Base-by-base conservation (phyloP, 805 yeast genomes). In the Kurtzmaniella cleridarum region DNA sequence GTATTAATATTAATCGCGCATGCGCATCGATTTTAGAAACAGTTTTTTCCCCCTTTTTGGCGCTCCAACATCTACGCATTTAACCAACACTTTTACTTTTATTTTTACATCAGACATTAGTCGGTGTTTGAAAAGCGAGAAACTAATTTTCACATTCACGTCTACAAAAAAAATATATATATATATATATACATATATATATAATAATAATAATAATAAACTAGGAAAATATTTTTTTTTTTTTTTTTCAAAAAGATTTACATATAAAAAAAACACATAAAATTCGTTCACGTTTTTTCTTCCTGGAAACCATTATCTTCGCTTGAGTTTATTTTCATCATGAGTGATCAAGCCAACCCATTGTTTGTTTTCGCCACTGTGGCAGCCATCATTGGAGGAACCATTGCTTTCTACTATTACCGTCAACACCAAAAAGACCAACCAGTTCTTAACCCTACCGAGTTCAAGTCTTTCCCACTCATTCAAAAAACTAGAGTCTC, bases 391-490 rank as follows among this genome's bases (percentile, higher is more conserved):
- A 66, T 68, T 39, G 43, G 58, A 3, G 45, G 64, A 18, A 55
- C 59, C 32, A 59, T 67, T 28, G 60, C 55, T 14, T 48, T 53
- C 36, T 69, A 68, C 53, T 60, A 50, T 33, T 42, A 59, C 41
- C 60, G 62, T 42, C 59, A 64, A 42, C 48, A 53, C 40, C 59
- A 60, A 40, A 64, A 63, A 45, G 58, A 62, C 13, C 57, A 69
- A 41, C 72, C 76, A 24, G 84, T 81, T 10, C 72, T 90, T 49
- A 73, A 73, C 47, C 76, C 81, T 30, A 82, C 77, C 46, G 71
- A 73, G 38, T 88, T 82, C 67, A 80, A 78, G 58, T 76, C 82
- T 54, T 90, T 88, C 71, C 91, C 91, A 43, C 69, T 90, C 55
- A 76, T 83, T 50, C 78, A 80, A 57, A 89, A 86, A 66, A 80